Evolutionary conservation across 2,329 filamentous ascomycete species (phyloP).

Genomic region (Byssoonygena ceratinophila): DNA sequence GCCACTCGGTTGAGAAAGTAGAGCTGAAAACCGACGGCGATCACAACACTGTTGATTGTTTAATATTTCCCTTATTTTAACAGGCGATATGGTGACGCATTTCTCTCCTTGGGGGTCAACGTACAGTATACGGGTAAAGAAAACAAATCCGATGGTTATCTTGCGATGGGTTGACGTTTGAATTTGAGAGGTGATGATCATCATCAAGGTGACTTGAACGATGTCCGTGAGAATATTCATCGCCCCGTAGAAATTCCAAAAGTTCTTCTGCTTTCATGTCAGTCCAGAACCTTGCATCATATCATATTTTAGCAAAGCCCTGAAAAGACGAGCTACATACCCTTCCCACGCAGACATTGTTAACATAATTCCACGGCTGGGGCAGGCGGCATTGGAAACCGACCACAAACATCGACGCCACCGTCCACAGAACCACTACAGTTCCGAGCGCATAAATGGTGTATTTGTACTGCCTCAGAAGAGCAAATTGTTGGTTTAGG

Average conservation of each 20-base stretch:
- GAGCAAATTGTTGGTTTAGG: slow-evolving; percentile 21
- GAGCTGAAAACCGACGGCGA: slow-evolving; percentile 12
- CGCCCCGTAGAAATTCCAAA: slow-evolving; percentile 14
- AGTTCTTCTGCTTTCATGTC: slow-evolving; percentile 12
- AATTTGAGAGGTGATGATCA: slow-evolving; percentile 11
- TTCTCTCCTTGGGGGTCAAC: neutral
- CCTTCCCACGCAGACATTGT: slow-evolving; percentile 12
- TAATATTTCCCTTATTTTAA: neutral
- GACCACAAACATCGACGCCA: slow-evolving; percentile 11
- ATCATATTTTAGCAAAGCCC: no score
- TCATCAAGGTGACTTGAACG: slow-evolving; percentile 10
- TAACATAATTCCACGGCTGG: slow-evolving; percentile 14
- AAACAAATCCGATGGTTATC: slow-evolving; percentile 12
- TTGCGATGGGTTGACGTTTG: slow-evolving; percentile 13
- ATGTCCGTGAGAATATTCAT: slow-evolving; percentile 14
- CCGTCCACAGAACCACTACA: slow-evolving; percentile 13
- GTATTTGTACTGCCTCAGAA: slow-evolving; percentile 12
- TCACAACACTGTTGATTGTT: slow-evolving; percentile 13
- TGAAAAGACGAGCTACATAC: slow-evolving; percentile 1
- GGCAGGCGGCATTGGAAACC: slow-evolving; percentile 15
- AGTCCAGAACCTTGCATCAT: no score
- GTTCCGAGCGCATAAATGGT: slow-evolving; percentile 9
- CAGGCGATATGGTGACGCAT: neutral
- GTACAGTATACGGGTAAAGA: slow-evolving; percentile 12
- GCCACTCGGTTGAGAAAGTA: slow-evolving; percentile 14